These are phyloP conservation scores for Diaporthe humulicola DNA, from an alignment of 2,329 filamentous ascomycete genomes.

Conservation along the genomic window DNA sequence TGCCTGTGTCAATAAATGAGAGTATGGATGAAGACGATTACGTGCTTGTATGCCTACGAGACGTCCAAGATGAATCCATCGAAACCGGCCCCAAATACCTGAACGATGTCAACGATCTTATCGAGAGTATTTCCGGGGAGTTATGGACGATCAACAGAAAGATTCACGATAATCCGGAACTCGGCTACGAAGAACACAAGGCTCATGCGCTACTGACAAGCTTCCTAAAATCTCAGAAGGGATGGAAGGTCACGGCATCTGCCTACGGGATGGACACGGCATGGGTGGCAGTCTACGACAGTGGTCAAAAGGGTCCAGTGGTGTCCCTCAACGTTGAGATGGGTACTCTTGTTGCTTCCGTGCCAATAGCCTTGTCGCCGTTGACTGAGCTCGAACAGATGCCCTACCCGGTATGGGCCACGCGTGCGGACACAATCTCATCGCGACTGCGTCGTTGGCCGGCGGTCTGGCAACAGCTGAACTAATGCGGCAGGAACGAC, in stretches of 20 bases:
- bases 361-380: background rate
- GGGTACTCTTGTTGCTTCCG: slow-evolving; percentile 46
- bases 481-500: slow-evolving; percentile 53
- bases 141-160: slow-evolving; percentile 62
- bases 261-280: slow-evolving; percentile 66
- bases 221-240: slow-evolving; percentile 58
- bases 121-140: slow-evolving; percentile 53
- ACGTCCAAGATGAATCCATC: background rate
- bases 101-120: slow-evolving; percentile 52
- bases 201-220: slow-evolving; percentile 63
- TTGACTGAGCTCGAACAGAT: slow-evolving; percentile 48
- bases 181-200: slow-evolving; percentile 61
- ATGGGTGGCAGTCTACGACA: slow-evolving; percentile 64
- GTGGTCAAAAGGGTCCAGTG: slow-evolving; percentile 58
- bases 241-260: slow-evolving; percentile 65
- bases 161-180: slow-evolving; percentile 66
- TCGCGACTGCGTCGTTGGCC: slow-evolving; percentile 62
- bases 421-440: slow-evolving; percentile 69
- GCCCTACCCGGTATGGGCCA: slow-evolving; percentile 65
- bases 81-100: slow-evolving; percentile 41
- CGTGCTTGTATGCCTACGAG: slow-evolving; percentile 11
- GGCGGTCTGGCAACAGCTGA: slow-evolving; percentile 61
- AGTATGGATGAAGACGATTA: slow-evolving; percentile 7
- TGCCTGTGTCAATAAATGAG: background rate
- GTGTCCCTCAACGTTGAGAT: slow-evolving; percentile 63